Evolutionary conservation across 1,284 basidiomycete species (phyloP).

Genomic region (Apiotrichum laibachii): DNA sequence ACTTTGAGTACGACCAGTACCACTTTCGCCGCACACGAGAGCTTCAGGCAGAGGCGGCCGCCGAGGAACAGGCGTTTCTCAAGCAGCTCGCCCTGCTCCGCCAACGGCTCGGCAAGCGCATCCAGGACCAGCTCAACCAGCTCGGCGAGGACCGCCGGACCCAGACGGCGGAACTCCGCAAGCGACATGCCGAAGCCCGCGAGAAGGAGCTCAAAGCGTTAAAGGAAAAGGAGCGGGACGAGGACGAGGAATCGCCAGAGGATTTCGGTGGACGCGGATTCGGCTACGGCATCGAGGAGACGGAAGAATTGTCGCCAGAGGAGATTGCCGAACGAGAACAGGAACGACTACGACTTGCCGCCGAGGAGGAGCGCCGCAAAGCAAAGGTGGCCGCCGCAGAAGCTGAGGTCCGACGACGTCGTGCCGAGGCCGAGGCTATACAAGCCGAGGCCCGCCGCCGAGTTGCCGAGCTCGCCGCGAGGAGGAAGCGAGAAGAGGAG

Average conservation of each 20-base stretch:
- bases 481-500: conserved; percentile 1
- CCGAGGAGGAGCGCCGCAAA: not conserved
- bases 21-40: conserved; percentile 4
- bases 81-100: not conserved
- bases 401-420: not conserved
- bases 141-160: not conserved
- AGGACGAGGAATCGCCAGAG: not conserved
- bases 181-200: not conserved
- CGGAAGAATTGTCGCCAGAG: not conserved
- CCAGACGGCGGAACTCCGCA: not conserved
- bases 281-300: conserved; percentile 2
- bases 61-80: conserved; percentile 3
- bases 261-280: not conserved
- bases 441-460: not conserved
- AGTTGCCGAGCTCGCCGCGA: not conserved
- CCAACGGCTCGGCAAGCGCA: conserved; percentile 1
- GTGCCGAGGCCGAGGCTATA: not conserved
- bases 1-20: conserved; percentile 5
- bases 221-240: not conserved
- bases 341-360: not conserved
- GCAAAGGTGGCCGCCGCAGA: not conserved
- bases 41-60: conserved; percentile 3
- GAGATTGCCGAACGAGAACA: not conserved
- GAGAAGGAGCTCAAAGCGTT: too few species aligned
- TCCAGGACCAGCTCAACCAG: not conserved